These are phyloP conservation scores for Symbiotaphrina buchneri DNA, from an alignment of 495 filamentous ascomycete genomes.

Conservation along the genomic window DNA sequence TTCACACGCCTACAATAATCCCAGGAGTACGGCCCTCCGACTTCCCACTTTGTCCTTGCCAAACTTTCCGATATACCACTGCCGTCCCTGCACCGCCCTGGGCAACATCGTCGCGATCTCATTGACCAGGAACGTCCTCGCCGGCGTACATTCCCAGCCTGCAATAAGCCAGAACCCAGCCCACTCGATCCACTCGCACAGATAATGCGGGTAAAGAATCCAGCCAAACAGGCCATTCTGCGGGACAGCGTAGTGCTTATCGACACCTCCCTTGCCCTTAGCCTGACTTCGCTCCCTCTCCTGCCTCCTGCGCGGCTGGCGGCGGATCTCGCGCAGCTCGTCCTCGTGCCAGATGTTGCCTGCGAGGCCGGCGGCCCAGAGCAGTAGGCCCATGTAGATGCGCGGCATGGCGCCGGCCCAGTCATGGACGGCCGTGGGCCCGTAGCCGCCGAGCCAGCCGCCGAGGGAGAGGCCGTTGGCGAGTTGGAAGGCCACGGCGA, in stretches of 20 bases:
- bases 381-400: slow-evolving; percentile 20
- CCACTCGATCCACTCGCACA: slow-evolving; percentile 95
- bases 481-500: slow-evolving; percentile 24
- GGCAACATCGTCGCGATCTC: slow-evolving; percentile 81
- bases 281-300: slow-evolving; percentile 17
- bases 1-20: slow-evolving; percentile 40
- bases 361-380: slow-evolving; percentile 46
- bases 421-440: slow-evolving; percentile 31
- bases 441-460: slow-evolving; percentile 61
- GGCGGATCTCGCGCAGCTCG: slow-evolving; percentile 51
- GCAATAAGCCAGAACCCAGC: slow-evolving; percentile 58
- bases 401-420: slow-evolving; percentile 26
- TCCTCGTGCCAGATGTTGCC: slow-evolving; percentile 75
- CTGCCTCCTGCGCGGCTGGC: slow-evolving; percentile 18
- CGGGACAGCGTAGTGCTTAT: slow-evolving; percentile 84
- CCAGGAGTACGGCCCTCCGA: slow-evolving; percentile 68
- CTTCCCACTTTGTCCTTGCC: slow-evolving; percentile 51
- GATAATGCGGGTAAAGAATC: slow-evolving; percentile 80
- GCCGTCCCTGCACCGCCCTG: slow-evolving; percentile 55
- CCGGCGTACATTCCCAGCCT: slow-evolving; percentile 37
- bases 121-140: slow-evolving; percentile 61
- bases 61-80: slow-evolving; percentile 81
- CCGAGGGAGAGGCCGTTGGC: slow-evolving; percentile 55
- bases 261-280: slow-evolving; percentile 18
- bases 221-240: slow-evolving; percentile 57